A percentile compares a stretch with the other conserved stretches of the same genome.
Conservation (phyloP, 2,329 filamentous ascomycete species). For the Cordyceps militaris region DNA sequence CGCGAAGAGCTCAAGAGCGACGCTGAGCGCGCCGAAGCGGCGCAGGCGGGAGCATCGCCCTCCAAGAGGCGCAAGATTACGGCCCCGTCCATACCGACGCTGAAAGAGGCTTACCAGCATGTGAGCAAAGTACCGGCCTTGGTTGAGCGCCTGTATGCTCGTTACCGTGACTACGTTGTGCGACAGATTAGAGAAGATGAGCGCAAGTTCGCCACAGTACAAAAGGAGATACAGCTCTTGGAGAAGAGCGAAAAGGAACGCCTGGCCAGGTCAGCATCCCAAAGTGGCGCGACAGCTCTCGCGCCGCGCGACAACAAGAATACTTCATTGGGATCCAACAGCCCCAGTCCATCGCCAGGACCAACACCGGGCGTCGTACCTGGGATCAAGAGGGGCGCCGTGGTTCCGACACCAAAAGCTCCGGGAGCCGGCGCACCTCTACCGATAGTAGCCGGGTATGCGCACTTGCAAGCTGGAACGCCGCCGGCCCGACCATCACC, state of each 20-base stretch:
- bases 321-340: constrained; percentile 18
- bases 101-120: constrained; percentile 61
- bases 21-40: constrained; percentile 30
- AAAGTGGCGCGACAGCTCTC: constrained; percentile 26
- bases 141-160: constrained; percentile 65
- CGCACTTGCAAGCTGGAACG: constrained; percentile 22
- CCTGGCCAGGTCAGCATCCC: constrained; percentile 30
- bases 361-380: constrained; percentile 17
- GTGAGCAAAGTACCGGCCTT: constrained; percentile 61
- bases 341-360: constrained; percentile 19
- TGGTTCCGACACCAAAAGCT: constrained; percentile 30
- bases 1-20: constrained; percentile 62
- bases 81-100: constrained; percentile 54
- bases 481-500: constrained; percentile 23
- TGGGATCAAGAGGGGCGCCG: constrained; percentile 23
- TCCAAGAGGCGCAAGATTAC: constrained; percentile 70
- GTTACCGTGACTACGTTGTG: constrained; percentile 65
- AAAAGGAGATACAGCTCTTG: constrained; percentile 61
- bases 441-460: constrained; percentile 23
- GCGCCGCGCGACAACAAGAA: constrained; percentile 28
- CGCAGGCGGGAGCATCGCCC: constrained; percentile 35
- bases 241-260: constrained; percentile 42
- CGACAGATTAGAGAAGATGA: constrained; percentile 69
- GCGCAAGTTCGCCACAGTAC: constrained; percentile 53
- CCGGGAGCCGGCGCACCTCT: constrained; percentile 18